Base-by-base conservation (phyloP, 1,139 yeast genomes). In the Lodderomyces beijingensis region DNA sequence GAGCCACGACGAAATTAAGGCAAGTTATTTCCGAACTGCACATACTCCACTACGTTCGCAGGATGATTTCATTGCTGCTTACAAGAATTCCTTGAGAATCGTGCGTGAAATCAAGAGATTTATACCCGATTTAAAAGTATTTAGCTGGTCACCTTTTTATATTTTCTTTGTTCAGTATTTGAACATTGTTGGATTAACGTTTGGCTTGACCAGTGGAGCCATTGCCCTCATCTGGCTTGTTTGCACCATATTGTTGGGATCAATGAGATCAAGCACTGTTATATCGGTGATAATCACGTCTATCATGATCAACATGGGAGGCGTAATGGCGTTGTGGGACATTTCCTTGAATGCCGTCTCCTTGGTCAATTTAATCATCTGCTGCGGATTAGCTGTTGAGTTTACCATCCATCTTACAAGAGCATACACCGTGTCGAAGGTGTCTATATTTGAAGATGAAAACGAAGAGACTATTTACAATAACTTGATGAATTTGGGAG, bases 121-220 rank as follows among this genome's bases (percentile, higher is more conserved):
- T 39, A 49, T 55, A 5, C 59, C 78, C 3, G 52, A 48, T 5
- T 40, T 62, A 23, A 76, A 79, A n/a, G 65, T 88, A 0, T 91
- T 84, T 70, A 94, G 96, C 0, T 89, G 85, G 55, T 86, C 96
- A 1, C 93, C 94, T 17, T 89, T 89, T 56, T 91, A 91, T 61
- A 79, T 91, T 21, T 91, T 81, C 56, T 91, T 91, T 50, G 95
- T 86, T 5, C 97, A 91, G 59, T 91, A 91, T 56, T 69, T 67
- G 27, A 64, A 81, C 0, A 79, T 91, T 23, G 60, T 80, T 3
- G 39, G 53, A 12, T 60, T 81, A 37, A 75, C 96, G 0, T 54
- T 82, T 31, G 50, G 57, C 6, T 60, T 89, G 35, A 48, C 88
- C 2, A 57, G 60, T 0, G 49, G 70, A 2, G 95, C 95, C 0